Evolutionary conservation across 257 asterid genomes (phyloP).

Genomic region (Gynochthodes officinalis): DNA sequence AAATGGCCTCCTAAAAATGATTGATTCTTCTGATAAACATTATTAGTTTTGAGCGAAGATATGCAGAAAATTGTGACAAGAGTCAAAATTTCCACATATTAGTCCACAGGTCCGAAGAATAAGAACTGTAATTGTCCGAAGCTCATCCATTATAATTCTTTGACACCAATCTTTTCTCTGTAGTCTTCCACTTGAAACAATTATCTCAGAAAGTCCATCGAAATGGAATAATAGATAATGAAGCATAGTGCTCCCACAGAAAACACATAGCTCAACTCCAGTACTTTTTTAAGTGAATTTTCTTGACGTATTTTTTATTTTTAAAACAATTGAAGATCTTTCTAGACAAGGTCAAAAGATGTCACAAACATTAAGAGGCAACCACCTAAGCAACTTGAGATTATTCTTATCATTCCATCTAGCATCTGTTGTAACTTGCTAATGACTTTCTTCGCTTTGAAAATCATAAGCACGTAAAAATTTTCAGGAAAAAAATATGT

Average conservation of each 20-base stretch:
- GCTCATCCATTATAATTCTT: neutral
- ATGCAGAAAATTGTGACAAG: neutral
- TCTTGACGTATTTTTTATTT: neutral
- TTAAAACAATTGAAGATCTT: neutral
- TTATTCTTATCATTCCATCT: neutral
- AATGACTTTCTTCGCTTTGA: neutral
- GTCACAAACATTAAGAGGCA: neutral
- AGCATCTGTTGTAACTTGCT: neutral
- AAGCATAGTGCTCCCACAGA: neutral
- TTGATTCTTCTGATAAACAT: neutral
- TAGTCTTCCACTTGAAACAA: neutral
- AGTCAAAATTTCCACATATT: neutral
- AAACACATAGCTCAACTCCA: neutral
- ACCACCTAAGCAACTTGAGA: neutral
- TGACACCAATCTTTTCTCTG: neutral
- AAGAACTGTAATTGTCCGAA: neutral
- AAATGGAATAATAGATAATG: neutral
- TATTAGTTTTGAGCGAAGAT: too few relatives aligned
- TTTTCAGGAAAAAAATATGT: neutral
- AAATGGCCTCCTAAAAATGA: neutral
- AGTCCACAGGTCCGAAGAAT: neutral
- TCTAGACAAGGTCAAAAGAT: neutral
- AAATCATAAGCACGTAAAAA: neutral
- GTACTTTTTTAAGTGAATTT: neutral
- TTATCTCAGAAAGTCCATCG: neutral